Conservation (phyloP, 2,329 filamentous ascomycete species). For the Daldinia sp. region DNA sequence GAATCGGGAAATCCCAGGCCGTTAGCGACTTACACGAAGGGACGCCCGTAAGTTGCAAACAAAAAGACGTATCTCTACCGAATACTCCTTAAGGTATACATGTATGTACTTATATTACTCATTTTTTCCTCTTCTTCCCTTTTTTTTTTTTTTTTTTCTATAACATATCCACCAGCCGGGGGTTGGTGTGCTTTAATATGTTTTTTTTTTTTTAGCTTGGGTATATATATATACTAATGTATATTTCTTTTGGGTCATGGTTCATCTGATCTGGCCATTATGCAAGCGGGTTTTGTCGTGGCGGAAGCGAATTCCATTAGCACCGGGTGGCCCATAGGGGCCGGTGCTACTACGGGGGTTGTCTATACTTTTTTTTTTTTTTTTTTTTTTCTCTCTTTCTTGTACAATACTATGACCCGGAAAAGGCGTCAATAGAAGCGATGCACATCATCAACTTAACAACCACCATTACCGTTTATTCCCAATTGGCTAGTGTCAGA, state of each 20-base stretch:
- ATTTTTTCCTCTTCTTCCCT: neutral
- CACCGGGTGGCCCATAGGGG: neutral
- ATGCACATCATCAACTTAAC: conserved; percentile 45
- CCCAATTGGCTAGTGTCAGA: conserved; percentile 41
- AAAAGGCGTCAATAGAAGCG: conserved; percentile 42
- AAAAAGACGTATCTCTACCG: conserved; percentile 16
- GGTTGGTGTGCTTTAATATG: conserved; percentile 38
- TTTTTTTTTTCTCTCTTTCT: neutral
- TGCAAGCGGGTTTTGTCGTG: conserved; percentile 40
- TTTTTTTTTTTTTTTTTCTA: conserved; percentile 4
- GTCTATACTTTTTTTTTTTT: conserved; percentile 7
- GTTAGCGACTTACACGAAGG: conserved; percentile 25
- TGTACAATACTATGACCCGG: conserved; percentile 18
- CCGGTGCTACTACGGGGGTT: conserved; percentile 21
- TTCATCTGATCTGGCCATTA: conserved; percentile 42
- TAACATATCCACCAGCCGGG: conserved; percentile 19
- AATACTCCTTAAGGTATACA: conserved; percentile 1
- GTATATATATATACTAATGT: neutral
- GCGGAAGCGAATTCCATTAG: conserved; percentile 41
- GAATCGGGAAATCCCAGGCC: conserved; percentile 33
- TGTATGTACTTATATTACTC: conserved; percentile 9
- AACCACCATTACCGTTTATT: conserved; percentile 42
- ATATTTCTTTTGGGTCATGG: conserved; percentile 31
- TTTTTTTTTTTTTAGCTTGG: conserved; percentile 33
- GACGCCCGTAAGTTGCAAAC: conserved; percentile 18